phyloP scores from a whole-genome alignment of 345 rosid species.

The Rubroshorea leprosula region DNA sequence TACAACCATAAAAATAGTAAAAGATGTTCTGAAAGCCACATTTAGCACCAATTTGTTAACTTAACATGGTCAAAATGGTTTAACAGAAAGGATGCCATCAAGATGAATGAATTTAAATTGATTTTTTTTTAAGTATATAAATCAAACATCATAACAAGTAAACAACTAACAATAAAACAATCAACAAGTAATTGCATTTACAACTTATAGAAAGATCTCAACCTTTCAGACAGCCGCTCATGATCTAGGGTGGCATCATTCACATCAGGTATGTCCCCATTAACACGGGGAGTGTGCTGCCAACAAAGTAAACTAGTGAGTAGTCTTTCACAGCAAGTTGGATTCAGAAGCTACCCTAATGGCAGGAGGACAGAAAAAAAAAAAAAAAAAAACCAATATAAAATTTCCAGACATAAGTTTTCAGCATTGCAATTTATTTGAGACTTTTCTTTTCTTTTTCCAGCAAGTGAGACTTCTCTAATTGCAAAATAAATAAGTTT shows the following conservation, averaged over 20 bases:
- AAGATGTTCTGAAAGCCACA: neutral
- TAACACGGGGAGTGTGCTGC: slow-evolving; percentile 90
- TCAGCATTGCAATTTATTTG: neutral
- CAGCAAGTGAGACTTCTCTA: neutral
- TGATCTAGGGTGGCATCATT: slow-evolving; percentile 88
- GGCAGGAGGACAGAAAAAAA: neutral
- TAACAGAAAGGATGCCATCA: neutral
- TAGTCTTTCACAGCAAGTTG: neutral
- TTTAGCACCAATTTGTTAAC: neutral
- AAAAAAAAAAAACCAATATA: neutral
- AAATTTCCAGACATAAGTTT: neutral
- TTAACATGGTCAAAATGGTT: slow-evolving; percentile 1
- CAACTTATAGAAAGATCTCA: slow-evolving; percentile 13
- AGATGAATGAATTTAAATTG: neutral
- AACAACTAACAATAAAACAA: neutral
- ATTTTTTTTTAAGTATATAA: neutral
- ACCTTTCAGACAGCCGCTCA: slow-evolving; percentile 89
- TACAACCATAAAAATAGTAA: neutral
- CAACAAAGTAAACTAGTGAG: slow-evolving; percentile 25
- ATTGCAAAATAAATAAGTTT: too few species aligned
- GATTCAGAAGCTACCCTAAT: neutral
- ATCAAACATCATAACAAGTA: slow-evolving; percentile 5
- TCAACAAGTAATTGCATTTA: slow-evolving; percentile 9
- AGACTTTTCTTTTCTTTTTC: neutral
- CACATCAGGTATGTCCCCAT: slow-evolving; percentile 70